phyloP scores from a whole-genome alignment of 2,329 filamentous ascomycete genomes.

The Chaetomiaceae sp. region DNA sequence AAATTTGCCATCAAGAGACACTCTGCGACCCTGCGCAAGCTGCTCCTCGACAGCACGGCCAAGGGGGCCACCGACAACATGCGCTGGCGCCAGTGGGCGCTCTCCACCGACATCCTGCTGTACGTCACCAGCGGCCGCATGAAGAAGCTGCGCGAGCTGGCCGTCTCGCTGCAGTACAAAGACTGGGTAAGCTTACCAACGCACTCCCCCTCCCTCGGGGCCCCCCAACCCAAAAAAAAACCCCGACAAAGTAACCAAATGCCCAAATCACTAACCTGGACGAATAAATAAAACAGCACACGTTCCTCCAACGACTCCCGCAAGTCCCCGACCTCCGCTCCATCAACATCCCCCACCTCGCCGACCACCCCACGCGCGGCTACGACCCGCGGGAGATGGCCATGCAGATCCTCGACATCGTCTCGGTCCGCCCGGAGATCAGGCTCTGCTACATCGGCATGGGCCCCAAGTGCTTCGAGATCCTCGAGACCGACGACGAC shows the following conservation, averaged over 20 bases:
- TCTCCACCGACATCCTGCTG: slow-evolving; percentile 61
- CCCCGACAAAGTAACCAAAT: too few species aligned
- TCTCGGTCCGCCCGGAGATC: slow-evolving; percentile 69
- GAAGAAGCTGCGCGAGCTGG: slow-evolving; percentile 65
- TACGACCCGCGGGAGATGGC: slow-evolving; percentile 65
- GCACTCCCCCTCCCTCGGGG: neutral
- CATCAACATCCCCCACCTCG: slow-evolving; percentile 29
- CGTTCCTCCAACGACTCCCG: slow-evolving; percentile 70
- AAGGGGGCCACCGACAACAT: slow-evolving; percentile 41
- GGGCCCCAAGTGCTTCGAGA: slow-evolving; percentile 74
- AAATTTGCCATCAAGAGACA: slow-evolving; percentile 66
- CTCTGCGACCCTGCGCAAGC: slow-evolving; percentile 62
- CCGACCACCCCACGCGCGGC: slow-evolving; percentile 20
- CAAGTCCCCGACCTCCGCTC: slow-evolving; percentile 63
- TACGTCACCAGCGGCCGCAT: slow-evolving; percentile 76
- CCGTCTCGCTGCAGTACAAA: slow-evolving; percentile 66
- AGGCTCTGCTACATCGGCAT: slow-evolving; percentile 75
- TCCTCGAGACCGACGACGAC: slow-evolving; percentile 51
- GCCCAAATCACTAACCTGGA: slow-evolving; percentile 3
- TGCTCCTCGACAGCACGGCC: slow-evolving; percentile 68
- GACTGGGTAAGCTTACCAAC: slow-evolving; percentile 62
- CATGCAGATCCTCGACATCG: slow-evolving; percentile 71
- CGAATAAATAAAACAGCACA: slow-evolving; percentile 56
- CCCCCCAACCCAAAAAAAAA: slow-evolving; percentile 21
- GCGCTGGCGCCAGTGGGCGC: slow-evolving; percentile 66